A percentile compares a stretch with the other conserved stretches of the same genome.
These are phyloP conservation scores for Collybiopsis confluens DNA, from an alignment of 768 basidiomycete genomes.

Conservation along the genomic window DNA sequence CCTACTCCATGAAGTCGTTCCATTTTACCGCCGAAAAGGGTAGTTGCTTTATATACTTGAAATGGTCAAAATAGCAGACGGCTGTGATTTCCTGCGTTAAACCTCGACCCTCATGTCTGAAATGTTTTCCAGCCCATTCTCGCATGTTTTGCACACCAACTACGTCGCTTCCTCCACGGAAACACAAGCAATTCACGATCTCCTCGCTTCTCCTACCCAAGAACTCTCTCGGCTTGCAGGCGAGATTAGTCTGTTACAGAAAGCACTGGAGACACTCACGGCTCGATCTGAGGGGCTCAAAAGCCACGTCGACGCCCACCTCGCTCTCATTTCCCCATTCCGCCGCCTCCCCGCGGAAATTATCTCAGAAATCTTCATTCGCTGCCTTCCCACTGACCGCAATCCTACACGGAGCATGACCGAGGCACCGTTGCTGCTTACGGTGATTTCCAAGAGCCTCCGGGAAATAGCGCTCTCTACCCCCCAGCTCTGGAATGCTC, in stretches of 20 bases:
- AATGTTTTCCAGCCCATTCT: background rate
- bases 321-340: constrained; percentile 6
- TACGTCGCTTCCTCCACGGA: background rate
- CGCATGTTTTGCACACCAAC: constrained; percentile 1
- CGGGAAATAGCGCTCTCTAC: constrained; percentile 1
- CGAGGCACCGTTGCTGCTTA: constrained; percentile 1
- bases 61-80: too few species aligned
- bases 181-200: background rate
- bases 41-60: too few species aligned
- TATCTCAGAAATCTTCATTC: constrained; percentile 7
- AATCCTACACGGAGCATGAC: constrained; percentile 4
- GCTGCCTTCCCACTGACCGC: constrained; percentile 2
- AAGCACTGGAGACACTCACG: background rate
- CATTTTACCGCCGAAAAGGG: too few species aligned
- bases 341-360: constrained; percentile 7
- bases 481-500: constrained; percentile 4
- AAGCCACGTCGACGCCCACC: constrained; percentile 5
- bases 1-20: too few species aligned
- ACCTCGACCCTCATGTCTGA: background rate
- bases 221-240: background rate
- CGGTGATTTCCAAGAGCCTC: background rate
- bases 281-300: background rate
- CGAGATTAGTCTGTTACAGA: background rate
- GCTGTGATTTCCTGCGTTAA: too few species aligned
- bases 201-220: background rate